phyloP scores from a whole-genome alignment of 192 early-diverging fungal species.

The Podila minutissima region DNA sequence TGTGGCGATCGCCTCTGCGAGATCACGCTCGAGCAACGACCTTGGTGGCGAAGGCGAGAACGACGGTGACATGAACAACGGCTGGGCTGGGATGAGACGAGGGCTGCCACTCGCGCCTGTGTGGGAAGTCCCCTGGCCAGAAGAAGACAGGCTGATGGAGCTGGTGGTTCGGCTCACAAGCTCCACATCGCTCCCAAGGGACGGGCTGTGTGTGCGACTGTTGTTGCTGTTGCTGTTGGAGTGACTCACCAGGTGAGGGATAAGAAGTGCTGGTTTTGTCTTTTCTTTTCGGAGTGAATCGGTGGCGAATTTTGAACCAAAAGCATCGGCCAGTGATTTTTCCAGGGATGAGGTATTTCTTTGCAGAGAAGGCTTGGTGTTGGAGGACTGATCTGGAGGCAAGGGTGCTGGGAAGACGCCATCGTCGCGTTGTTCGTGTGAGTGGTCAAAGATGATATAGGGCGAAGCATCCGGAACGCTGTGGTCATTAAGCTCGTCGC shows the following conservation, averaged over 20 bases:
- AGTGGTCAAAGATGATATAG: slow-evolving; percentile 1
- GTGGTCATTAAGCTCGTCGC: neutral
- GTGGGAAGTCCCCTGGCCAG: no score
- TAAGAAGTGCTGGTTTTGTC: no score
- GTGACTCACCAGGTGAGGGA: neutral
- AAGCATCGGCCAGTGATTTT: slow-evolving; percentile 8
- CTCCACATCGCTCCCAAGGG: slow-evolving; percentile 1
- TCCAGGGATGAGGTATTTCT: neutral
- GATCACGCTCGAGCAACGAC: slow-evolving; percentile 1
- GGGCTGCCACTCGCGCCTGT: no score
- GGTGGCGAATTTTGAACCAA: neutral
- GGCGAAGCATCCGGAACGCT: neutral
- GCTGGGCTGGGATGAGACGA: no score
- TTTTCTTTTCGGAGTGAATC: neutral
- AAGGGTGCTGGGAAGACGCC: neutral
- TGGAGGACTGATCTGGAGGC: neutral
- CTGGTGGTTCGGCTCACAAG: neutral
- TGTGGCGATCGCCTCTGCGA: slow-evolving; percentile 18
- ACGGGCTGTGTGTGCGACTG: neutral
- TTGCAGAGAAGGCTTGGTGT: neutral
- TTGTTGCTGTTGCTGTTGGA: slow-evolving; percentile 3
- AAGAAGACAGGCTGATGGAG: no score
- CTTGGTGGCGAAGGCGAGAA: neutral
- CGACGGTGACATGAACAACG: neutral
- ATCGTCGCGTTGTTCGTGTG: neutral